phyloP scores from a whole-genome alignment of 78 protist species.

The Guillardia theta region DNA sequence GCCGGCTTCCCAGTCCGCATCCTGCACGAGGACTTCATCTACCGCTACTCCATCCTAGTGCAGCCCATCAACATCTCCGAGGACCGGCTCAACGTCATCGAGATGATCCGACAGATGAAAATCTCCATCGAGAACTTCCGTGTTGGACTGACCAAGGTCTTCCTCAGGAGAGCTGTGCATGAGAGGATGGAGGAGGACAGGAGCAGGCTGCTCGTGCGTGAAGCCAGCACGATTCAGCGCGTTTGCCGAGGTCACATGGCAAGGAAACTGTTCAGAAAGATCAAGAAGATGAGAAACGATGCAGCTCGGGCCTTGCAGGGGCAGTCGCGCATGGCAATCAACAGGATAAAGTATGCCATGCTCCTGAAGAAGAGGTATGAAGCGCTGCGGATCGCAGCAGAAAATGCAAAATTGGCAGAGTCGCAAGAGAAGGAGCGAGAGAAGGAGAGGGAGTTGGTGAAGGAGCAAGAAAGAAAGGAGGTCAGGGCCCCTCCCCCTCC shows the following conservation, averaged over 20 bases:
- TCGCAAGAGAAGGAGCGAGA: no score
- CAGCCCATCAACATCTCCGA: not conserved
- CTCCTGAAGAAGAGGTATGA: not conserved
- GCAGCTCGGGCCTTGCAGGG: not conserved
- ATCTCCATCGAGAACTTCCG: no score
- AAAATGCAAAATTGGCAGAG: no score
- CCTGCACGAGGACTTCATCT: constrained; percentile 64
- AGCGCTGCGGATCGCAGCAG: not conserved
- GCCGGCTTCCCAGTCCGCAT: constrained; percentile 80
- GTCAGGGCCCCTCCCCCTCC: no score
- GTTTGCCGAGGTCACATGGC: constrained; percentile 20
- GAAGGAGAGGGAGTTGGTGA: no score
- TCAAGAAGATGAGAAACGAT: no score
- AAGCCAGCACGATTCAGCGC: not conserved
- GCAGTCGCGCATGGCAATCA: not conserved
- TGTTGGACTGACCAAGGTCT: not conserved
- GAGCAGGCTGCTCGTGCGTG: not conserved
- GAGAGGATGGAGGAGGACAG: constrained; percentile 34
- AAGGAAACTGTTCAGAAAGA: no score
- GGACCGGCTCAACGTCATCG: not conserved
- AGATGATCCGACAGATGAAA: not conserved
- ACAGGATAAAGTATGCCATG: not conserved
- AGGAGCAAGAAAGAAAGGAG: no score
- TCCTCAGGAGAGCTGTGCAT: not conserved
- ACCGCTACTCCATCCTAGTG: constrained; percentile 43